phyloP scores from a whole-genome alignment of 140 eudicot species.

The Senecio squalidus region DNA sequence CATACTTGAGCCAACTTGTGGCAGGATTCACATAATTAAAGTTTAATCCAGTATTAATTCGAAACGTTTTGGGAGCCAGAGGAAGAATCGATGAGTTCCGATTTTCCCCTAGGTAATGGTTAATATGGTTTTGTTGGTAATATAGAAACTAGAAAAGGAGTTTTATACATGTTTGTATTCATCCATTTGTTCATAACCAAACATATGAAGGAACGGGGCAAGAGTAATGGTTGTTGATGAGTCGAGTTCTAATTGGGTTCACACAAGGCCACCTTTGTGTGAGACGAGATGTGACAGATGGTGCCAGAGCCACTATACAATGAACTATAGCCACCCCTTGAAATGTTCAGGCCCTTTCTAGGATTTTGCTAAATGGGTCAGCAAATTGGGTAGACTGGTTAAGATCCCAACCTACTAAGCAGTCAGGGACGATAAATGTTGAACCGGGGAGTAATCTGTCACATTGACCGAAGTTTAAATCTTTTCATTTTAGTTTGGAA shows the following conservation, averaged over 20 bases:
- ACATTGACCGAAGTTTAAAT: too few species aligned
- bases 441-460: neutral
- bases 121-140: too few species aligned
- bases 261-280: neutral
- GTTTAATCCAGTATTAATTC: neutral
- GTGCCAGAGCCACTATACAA: neutral
- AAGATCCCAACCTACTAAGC: neutral
- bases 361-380: neutral
- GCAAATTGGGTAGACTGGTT: neutral
- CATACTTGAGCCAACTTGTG: neutral
- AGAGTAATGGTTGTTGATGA: neutral
- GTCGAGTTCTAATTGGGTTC: neutral
- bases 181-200: slow-evolving; percentile 5
- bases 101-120: too few species aligned
- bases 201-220: slow-evolving; percentile 3
- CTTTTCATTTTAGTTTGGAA: too few species aligned
- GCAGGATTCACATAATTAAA: slow-evolving; percentile 2
- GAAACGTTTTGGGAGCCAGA: neutral
- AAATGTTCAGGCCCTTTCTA: neutral
- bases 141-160: too few species aligned
- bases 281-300: neutral
- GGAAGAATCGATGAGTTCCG: neutral
- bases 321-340: neutral
- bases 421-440: neutral
- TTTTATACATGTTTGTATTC: slow-evolving; percentile 1